Conservation (phyloP, 768 basidiomycete species). For the Suillus discolor region DNA sequence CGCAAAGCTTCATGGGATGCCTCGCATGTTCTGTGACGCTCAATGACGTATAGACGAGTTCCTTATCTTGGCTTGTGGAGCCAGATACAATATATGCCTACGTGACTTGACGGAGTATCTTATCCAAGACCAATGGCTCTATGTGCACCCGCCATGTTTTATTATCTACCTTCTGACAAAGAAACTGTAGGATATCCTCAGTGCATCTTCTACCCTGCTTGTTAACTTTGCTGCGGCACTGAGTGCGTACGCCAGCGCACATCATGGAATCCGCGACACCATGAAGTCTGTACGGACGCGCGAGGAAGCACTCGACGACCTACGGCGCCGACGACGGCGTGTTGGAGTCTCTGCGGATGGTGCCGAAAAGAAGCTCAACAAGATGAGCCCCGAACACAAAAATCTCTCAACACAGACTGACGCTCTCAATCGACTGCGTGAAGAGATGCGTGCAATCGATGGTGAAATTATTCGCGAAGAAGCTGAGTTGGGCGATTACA, state of each 20-base stretch:
- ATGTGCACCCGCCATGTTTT: neutral
- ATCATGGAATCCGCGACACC: conserved; percentile 59
- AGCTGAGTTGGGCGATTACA: conserved; percentile 79
- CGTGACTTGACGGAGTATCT: neutral
- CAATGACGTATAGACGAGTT: neutral
- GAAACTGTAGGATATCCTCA: conserved; percentile 67
- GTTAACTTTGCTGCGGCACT: conserved; percentile 69
- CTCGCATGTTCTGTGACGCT: neutral
- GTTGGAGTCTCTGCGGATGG: conserved; percentile 73
- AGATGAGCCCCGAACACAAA: conserved; percentile 91
- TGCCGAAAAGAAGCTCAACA: conserved; percentile 86
- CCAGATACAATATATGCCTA: neutral
- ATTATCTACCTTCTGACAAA: neutral
- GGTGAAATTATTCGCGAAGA: conserved; percentile 85
- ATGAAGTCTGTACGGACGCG: conserved; percentile 83
- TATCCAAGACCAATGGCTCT: conserved; percentile 4
- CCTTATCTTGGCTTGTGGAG: neutral
- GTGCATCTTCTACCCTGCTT: conserved; percentile 68
- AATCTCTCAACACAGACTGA: conserved; percentile 76
- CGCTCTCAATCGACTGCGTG: conserved; percentile 64
- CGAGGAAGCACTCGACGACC: conserved; percentile 81
- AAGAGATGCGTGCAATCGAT: conserved; percentile 79
- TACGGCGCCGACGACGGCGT: conserved; percentile 68
- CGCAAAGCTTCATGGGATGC: neutral
- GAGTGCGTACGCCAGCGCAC: conserved; percentile 68